Evolutionary conservation across 2,329 filamentous ascomycete genomes (phyloP).

Genomic region (Colletotrichum incanum): DNA sequence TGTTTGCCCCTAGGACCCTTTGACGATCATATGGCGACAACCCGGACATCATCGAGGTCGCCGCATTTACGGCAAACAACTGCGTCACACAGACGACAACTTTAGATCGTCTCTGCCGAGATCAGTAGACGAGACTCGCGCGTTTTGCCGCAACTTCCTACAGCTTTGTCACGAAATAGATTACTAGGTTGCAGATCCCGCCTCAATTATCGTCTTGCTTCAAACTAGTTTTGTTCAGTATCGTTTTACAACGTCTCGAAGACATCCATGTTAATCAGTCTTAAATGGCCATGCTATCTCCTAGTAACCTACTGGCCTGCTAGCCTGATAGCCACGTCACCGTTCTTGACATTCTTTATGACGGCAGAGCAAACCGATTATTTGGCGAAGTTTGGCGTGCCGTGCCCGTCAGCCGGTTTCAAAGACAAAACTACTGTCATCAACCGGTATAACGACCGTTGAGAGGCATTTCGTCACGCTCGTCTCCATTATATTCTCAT

Average conservation of each 20-base stretch:
- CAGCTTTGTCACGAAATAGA: neutral
- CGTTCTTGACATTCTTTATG: too few species aligned
- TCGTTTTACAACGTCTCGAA: neutral
- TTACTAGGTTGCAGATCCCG: neutral
- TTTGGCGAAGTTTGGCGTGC: neutral
- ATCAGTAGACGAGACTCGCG: too few species aligned
- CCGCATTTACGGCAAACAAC: neutral
- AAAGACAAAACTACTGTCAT: neutral
- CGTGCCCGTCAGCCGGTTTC: neutral
- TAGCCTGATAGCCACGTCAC: too few species aligned
- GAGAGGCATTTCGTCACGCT: neutral
- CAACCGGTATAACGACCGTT: neutral
- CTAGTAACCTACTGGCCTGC: neutral
- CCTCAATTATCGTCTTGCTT: too few species aligned
- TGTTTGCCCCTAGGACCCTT: conserved; percentile 20
- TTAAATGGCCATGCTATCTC: neutral
- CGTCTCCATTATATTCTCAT: too few species aligned
- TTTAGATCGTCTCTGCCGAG: neutral
- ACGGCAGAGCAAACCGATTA: neutral
- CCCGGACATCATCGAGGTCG: neutral
- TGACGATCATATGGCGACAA: neutral
- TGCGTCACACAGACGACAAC: neutral
- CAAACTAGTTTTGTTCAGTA: neutral
- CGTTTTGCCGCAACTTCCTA: neutral
- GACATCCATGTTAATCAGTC: neutral